Evolutionary conservation across 106 monocot species (phyloP).

Genomic region (Cymbidium sinense): DNA sequence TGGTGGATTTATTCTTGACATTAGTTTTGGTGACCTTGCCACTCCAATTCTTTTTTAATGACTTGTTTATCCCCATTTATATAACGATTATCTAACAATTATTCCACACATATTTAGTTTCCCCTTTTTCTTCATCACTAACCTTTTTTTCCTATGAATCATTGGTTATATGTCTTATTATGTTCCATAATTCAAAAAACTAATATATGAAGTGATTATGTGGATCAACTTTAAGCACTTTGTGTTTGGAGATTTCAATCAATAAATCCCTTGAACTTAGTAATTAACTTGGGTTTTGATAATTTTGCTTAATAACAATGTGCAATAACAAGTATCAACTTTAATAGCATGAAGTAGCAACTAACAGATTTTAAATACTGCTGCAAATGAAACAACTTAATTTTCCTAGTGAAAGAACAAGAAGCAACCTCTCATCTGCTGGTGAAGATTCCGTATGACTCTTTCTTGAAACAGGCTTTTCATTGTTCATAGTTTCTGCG

Average conservation of each 20-base stretch:
- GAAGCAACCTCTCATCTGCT: slow-evolving; percentile 40
- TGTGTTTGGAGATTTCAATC: not conserved
- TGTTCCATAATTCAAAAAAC: not conserved
- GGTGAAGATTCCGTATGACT: slow-evolving; percentile 10
- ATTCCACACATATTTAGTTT: too few species aligned
- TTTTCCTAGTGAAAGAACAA: not conserved
- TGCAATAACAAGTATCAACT: not conserved
- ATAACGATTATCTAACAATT: too few species aligned
- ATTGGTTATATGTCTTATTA: not conserved
- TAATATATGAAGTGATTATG: not conserved
- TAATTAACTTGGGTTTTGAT: not conserved
- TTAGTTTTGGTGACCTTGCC: too few species aligned
- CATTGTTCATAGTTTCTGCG: slow-evolving; percentile 65
- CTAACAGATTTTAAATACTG: not conserved
- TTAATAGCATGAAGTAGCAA: not conserved
- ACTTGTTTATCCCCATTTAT: too few species aligned
- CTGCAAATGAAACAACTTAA: slow-evolving; percentile 1
- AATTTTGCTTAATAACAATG: not conserved
- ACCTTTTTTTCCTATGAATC: not conserved
- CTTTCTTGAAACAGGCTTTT: slow-evolving; percentile 22
- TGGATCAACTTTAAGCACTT: not conserved
- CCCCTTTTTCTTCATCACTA: not conserved
- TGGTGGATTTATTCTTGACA: too few species aligned
- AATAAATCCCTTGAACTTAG: not conserved
- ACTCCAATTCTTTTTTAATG: too few species aligned